Conservation (phyloP, 768 basidiomycete species). For the Galerina sulciceps region DNA sequence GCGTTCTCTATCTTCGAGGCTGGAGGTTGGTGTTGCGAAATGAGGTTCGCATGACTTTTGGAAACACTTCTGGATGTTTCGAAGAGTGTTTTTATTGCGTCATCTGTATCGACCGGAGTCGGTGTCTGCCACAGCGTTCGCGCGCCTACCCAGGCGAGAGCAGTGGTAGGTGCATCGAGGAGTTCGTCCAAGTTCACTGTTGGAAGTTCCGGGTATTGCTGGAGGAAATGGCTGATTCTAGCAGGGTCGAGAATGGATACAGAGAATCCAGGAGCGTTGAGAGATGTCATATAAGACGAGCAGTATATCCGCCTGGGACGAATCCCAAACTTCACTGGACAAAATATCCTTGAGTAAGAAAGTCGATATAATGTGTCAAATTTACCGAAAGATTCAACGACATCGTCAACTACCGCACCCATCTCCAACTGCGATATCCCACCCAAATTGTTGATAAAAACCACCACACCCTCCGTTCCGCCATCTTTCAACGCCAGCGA, state of each 20-base stretch:
- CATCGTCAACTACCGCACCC: conserved; percentile 50
- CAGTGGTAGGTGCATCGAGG: conserved; percentile 47
- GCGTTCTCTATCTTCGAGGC: conserved; percentile 13
- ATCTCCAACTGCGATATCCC: conserved; percentile 57
- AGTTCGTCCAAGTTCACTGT: conserved; percentile 32
- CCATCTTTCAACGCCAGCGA: conserved; percentile 12
- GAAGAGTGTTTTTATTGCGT: too few relatives aligned
- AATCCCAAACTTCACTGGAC: conserved; percentile 32
- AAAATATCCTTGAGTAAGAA: not conserved
- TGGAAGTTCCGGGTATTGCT: not conserved
- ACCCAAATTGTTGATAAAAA: conserved; percentile 62
- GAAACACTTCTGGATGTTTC: too few relatives aligned
- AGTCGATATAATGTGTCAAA: not conserved
- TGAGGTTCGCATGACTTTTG: too few relatives aligned
- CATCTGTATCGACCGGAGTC: not conserved
- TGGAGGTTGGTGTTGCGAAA: not conserved
- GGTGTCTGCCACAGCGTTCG: conserved; percentile 31
- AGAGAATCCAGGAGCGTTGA: conserved; percentile 65
- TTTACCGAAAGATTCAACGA: conserved; percentile 47
- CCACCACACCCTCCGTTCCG: conserved; percentile 49
- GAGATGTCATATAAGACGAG: conserved; percentile 60
- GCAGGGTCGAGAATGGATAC: conserved; percentile 54
- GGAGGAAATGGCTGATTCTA: conserved; percentile 25
- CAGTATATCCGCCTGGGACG: conserved; percentile 46
- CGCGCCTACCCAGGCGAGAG: conserved; percentile 43